Base-by-base conservation (phyloP, 352 stramenopile genomes). In the Plasmopara viticola region DNA sequence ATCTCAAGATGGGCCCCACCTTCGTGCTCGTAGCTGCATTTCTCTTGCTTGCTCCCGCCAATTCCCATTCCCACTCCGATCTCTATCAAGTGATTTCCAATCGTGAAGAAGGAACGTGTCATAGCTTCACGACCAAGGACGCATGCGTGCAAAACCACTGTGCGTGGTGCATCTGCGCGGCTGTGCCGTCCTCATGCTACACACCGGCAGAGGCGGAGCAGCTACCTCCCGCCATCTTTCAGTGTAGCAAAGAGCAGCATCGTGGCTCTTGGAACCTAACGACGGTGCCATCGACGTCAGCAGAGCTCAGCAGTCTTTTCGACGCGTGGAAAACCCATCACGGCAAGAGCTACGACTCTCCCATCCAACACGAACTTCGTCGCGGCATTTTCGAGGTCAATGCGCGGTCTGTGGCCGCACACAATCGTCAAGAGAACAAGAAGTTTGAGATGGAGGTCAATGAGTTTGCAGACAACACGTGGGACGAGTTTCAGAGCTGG, bases 101-200 rank as follows among this genome's bases (percentile, higher is more conserved):
- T 17, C 17, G 25, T 15, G 53, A 40, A 6, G 40, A 57, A 59
- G 45, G 52, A 30, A 72, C 81, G 12, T 92, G 81, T 61, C 78
- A 90, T 54, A 53, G 60, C 20, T 62, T 75, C 54, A 67, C 64
- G 43, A 53, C 58, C 28, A 65, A 86, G 48, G 67, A 80, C 20
- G 45, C 44, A 56, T 92, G 81, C 31, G 25, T 87, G 9, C 29
- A 62, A 29, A 70, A 59, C 39, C 69, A 86, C 50, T 92, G 81
- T 62, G 70, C 66, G 38, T 92, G 81, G 81, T 92, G 81, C 62
- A 58, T 75, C 56, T 88, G 72, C 33, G 78, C 74, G 9, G 82
- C 82, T n/a, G 82, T 92, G 39, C 76, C 72, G n/a, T 90, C 82
- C 29, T 75, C 74, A 34, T 92, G 82, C 60, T 90, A 90, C 71